Base-by-base conservation (phyloP, 108 stramenopile genomes). In the Fragilariopsis cylindrus region DNA sequence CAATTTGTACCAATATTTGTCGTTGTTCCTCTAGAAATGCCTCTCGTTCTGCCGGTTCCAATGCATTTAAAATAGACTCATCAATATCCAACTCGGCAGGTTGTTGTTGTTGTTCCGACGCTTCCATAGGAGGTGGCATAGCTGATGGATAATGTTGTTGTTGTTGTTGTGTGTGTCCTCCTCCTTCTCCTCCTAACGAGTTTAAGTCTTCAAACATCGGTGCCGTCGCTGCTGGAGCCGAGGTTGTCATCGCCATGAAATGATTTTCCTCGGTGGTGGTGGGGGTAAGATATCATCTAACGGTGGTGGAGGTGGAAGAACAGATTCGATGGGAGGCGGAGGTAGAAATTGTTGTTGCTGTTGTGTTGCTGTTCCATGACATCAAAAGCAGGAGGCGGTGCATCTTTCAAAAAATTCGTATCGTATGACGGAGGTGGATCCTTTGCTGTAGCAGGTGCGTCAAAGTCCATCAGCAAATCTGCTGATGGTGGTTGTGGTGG, bases 11-110 rank as follows among this genome's bases (percentile, higher is more conserved):
- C 81, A 91, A 84, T 44, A 94, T 87, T 64, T 74, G 62, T 15
- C 85, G 81, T 65, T 94, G 92, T 71, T 94, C 92, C 53, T 86
- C 89, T 48, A 94, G 75, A 65, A 93, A 68, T 9, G 80, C 86
- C 66, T 82, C 64, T 4, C 87, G 88, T 69, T 91, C 87, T 15
- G 74, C 84, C 13, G 87, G 79, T 63, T 81, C 81, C 72, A 85
- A 74, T 40, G 82, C 82, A 16, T 81, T 84, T 57, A 85, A 75
- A 62, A 83, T 78, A 12, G 69, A 71, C 12, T 76, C 78, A 48
- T 81, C 74, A 66, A 77, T 67, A 58, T 76, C 58, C 55, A 60
- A 46, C 42, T 30, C 72, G 41, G 7, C 71, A 49, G 9, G 46
- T 11, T 11, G 55, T 60, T 58, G 62, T 30, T 30, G 30, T 5